Evolutionary conservation across 495 filamentous ascomycete species (phyloP).

Genomic region (Penicillium pulvis): DNA sequence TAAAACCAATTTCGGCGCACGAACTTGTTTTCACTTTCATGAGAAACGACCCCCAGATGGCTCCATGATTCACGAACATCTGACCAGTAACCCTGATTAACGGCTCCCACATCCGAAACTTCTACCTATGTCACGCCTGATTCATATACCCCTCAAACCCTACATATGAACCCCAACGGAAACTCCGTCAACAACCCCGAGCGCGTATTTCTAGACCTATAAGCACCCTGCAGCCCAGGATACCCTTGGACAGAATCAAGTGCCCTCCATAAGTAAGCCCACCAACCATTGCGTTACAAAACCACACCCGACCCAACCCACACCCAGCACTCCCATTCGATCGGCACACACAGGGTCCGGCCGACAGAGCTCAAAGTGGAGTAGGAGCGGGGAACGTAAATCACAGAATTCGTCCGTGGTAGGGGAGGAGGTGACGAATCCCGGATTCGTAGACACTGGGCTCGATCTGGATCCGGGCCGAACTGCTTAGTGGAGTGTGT

Average conservation of each 20-base stretch:
- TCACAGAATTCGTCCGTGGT: background rate
- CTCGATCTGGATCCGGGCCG: background rate
- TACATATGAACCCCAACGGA: background rate
- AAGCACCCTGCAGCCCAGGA: background rate
- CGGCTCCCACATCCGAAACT: background rate
- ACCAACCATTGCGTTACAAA: background rate
- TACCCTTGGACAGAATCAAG: background rate
- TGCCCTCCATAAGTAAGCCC: background rate
- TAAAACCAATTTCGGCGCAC: background rate
- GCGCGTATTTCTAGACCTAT: background rate
- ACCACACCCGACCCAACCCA: background rate
- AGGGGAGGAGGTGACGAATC: background rate
- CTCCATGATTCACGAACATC: background rate
- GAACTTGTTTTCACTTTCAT: background rate
- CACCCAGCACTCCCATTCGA: background rate
- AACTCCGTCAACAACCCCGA: background rate
- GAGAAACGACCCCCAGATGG: background rate
- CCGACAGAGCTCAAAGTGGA: constrained; percentile 4
- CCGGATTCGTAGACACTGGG: background rate
- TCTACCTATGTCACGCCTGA: background rate
- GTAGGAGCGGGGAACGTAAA: background rate
- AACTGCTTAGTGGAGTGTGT: background rate
- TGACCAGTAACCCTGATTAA: background rate
- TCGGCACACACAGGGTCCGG: constrained; percentile 13
- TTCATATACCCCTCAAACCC: background rate